A percentile compares a stretch with the other conserved stretches of the same genome.
phyloP scores from a whole-genome alignment of 371 early-diverging fungal species.

The Lichtheimia corymbifera region DNA sequence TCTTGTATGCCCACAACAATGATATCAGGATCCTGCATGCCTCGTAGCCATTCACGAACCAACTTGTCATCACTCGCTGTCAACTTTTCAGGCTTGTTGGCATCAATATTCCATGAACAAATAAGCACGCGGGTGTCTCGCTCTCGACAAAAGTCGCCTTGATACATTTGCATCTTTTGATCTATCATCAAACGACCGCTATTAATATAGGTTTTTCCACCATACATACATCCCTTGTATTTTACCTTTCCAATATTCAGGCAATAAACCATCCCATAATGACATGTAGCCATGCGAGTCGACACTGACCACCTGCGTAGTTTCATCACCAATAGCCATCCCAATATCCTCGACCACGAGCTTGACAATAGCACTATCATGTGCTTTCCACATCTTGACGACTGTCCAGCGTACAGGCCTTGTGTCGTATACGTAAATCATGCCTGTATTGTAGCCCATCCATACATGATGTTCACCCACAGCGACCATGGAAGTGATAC shows the following conservation, averaged over 20 bases:
- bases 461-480: conserved; percentile 72
- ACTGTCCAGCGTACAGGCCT: conserved; percentile 58
- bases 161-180: conserved; percentile 45
- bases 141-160: conserved; percentile 61
- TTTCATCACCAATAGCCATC: conserved; percentile 30
- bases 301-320: conserved; percentile 60
- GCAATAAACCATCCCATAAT: conserved; percentile 78
- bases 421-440: conserved; percentile 76
- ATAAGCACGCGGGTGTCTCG: conserved; percentile 63
- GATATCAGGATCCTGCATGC: conserved; percentile 67
- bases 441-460: conserved; percentile 81
- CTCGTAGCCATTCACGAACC: conserved; percentile 54
- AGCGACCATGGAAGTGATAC: conserved; percentile 63
- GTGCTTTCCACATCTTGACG: conserved; percentile 75
- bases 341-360: conserved; percentile 60
- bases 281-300: conserved; percentile 67
- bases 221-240: not conserved
- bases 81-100: conserved; percentile 59
- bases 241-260: conserved; percentile 68
- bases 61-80: conserved; percentile 41
- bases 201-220: too few species aligned
- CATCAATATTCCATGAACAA: conserved; percentile 85
- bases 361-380: conserved; percentile 54
- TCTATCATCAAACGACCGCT: conserved; percentile 26
- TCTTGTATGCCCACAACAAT: conserved; percentile 90